Evolutionary conservation across 2,329 filamentous ascomycete genomes (phyloP), one percentile per base, ranked within the genome.

Genomic region (Clarireedia homoeocarpa): DNA sequence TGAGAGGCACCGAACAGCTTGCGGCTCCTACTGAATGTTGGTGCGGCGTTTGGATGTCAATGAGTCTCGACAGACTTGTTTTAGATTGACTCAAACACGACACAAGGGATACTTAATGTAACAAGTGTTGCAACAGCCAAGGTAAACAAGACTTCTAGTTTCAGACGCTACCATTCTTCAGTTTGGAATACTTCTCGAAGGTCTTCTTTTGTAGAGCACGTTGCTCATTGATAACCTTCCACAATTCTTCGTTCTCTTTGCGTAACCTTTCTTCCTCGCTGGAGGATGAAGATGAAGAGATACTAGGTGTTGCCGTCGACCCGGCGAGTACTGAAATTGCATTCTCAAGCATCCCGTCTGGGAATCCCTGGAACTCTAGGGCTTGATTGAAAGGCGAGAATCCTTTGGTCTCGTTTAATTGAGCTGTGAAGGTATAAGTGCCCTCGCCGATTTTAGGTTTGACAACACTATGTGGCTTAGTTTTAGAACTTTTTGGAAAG

Each of bases 381-480:
- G 56, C 57, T 24, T 56, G 30, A 44, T 59, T 61, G 54, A 67
- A 65, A 15, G 50, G 17, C 24, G 49, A 58, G 17, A 44, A 48
- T 17, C 48, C 48, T 17, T 58, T 50, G 48, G 58, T 48, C 76
- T 57, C 72, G 70, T 14, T 74, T n/a, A 91, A 73, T 68, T 89
- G 85, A 12, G 83, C 74, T 15, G 78, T 84, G 59, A 89, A 77
- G 4, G 78, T 79, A 67, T 91, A 90, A 60, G 78, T 80, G 40
- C 80, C 76, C 59, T 81, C 78, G 50, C 79, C 83, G 58, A 86
- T 79, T 59, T 83, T 84, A n/a, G 92, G 92, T 74, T 96, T 96
- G 58, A 92, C 78, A 24, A 96, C 78, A 1, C 78, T 79, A 23
- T 80, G 71, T 15, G 79, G 75, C 62, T 81, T 78, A 17, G 77